A percentile compares a stretch with the other conserved stretches of the same genome.
phyloP scores from a whole-genome alignment of 805 yeast genomes.

The Suhomyces prunicola region DNA sequence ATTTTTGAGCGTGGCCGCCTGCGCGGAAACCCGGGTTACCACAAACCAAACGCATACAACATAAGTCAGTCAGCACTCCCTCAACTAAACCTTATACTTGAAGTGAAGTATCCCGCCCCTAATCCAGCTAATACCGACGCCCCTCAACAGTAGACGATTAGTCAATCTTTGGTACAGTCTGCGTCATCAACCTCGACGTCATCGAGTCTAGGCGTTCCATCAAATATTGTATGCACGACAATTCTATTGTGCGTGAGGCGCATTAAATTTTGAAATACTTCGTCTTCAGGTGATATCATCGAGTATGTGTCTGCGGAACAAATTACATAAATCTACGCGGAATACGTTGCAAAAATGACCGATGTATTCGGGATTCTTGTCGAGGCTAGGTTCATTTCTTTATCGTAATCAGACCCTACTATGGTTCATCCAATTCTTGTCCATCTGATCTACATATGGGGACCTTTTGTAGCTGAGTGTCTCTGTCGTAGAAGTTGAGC shows the following conservation, averaged over 20 bases:
- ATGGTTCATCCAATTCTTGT: neutral
- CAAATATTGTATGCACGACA: neutral
- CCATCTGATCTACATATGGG: no score
- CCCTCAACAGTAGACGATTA: neutral
- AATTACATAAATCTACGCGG: neutral
- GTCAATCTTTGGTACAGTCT: neutral
- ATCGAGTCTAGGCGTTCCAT: neutral
- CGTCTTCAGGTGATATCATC: neutral
- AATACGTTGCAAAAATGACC: neutral
- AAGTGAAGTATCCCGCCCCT: no score
- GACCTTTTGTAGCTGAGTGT: neutral
- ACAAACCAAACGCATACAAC: neutral
- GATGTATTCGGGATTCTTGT: neutral
- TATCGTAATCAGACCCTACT: neutral
- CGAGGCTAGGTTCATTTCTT: neutral
- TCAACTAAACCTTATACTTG: neutral
- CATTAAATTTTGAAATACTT: neutral
- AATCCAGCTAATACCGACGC: neutral
- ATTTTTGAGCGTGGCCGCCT: neutral
- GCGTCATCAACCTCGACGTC: neutral
- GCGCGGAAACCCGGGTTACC: neutral
- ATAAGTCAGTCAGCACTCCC: neutral
- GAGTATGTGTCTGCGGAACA: neutral
- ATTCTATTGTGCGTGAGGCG: neutral
- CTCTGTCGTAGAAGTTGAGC: neutral